Conservation (phyloP, 257 asterid genomes). For the Salvia miltiorrhiza region DNA sequence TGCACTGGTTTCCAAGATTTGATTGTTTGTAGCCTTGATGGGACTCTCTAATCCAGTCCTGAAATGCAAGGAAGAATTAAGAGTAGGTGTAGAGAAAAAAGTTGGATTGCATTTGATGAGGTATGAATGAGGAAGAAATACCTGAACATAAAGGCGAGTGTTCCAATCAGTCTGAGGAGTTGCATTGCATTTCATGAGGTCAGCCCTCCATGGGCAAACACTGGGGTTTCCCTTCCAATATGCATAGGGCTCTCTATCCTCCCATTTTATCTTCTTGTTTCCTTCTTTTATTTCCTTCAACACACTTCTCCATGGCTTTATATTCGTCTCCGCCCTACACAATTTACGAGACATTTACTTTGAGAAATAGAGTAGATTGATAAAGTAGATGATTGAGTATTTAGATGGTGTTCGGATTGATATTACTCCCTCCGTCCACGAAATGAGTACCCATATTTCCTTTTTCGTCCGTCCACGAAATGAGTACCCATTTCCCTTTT, state of each 20-base stretch:
- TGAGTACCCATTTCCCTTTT: too few relatives aligned
- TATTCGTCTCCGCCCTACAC: slow-evolving; percentile 77
- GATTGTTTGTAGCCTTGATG: slow-evolving; percentile 48
- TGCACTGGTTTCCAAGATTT: slow-evolving; percentile 58
- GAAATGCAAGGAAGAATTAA: slow-evolving; percentile 7
- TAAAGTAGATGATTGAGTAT: too few relatives aligned
- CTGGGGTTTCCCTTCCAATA: slow-evolving; percentile 91
- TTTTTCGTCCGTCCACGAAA: too few relatives aligned
- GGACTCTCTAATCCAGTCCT: slow-evolving; percentile 64
- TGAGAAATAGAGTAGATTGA: too few relatives aligned
- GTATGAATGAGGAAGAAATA: not conserved
- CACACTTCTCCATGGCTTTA: slow-evolving; percentile 78
- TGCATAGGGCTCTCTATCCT: slow-evolving; percentile 77
- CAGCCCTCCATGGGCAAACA: slow-evolving; percentile 66
- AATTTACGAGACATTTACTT: too few relatives aligned
- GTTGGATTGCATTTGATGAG: too few relatives aligned
- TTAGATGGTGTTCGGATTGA: too few relatives aligned
- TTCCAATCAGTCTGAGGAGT: slow-evolving; percentile 68
- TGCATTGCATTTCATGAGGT: slow-evolving; percentile 69
- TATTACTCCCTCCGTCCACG: too few relatives aligned
- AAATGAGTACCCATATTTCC: too few relatives aligned
- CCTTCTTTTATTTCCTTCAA: slow-evolving; percentile 70
- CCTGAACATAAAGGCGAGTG: slow-evolving; percentile 68
- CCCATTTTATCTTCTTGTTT: slow-evolving; percentile 64
- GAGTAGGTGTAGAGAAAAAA: too few relatives aligned